Conservation (phyloP, 2,329 filamentous ascomycete species). For the Microdochium paspali region DNA sequence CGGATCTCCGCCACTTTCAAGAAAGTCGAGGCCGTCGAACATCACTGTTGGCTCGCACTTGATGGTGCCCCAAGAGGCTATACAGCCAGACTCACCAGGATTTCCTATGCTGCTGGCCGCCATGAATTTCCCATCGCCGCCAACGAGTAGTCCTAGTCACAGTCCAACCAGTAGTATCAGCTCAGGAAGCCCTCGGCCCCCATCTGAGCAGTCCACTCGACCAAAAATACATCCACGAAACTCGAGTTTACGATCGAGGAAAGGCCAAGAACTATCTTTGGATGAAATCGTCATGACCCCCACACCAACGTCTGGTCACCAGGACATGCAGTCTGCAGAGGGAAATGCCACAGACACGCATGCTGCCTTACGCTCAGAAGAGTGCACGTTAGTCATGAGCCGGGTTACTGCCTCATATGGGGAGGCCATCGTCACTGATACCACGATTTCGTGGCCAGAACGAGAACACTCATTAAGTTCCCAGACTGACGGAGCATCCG, state of each 20-base stretch:
- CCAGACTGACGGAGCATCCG: too few relatives aligned
- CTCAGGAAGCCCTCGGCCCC: background rate
- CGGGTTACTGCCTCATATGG: too few relatives aligned
- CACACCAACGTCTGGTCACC: slow-evolving; percentile 1
- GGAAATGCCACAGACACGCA: too few relatives aligned
- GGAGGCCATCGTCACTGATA: too few relatives aligned
- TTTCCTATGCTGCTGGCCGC: slow-evolving; percentile 18
- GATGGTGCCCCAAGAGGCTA: slow-evolving; percentile 8
- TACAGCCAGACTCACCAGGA: slow-evolving; percentile 16
- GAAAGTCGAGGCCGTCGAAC: slow-evolving; percentile 2
- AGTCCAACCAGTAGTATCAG: slow-evolving; percentile 8
- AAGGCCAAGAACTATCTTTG: slow-evolving; percentile 7
- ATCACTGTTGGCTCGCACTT: slow-evolving; percentile 6
- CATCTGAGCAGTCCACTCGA: slow-evolving; percentile 8
- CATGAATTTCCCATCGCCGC: slow-evolving; percentile 16
- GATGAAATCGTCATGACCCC: slow-evolving; percentile 13
- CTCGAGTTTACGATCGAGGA: slow-evolving; percentile 3
- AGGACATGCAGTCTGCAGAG: too few relatives aligned
- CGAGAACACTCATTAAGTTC: too few relatives aligned
- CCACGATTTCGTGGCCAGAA: too few relatives aligned
- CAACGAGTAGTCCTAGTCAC: slow-evolving; percentile 9
- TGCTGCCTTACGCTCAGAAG: too few relatives aligned
- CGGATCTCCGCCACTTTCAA: background rate
- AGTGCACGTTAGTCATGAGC: too few relatives aligned
- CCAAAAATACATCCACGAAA: slow-evolving; percentile 10